Base-by-base conservation (phyloP, 129 eudicot genomes). In the Sambucus nigra region DNA sequence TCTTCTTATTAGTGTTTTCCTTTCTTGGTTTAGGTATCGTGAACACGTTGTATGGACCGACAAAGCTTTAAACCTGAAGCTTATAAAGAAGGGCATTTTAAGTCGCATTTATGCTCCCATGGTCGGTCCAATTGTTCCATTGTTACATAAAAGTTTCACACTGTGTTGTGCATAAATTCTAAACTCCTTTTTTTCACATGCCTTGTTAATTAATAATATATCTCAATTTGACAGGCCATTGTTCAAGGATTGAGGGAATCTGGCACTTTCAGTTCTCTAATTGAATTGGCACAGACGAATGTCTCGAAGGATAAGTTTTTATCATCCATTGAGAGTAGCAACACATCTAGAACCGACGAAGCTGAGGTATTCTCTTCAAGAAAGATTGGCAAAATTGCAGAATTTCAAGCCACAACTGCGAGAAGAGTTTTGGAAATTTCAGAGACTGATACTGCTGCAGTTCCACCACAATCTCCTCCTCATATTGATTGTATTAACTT, bases 31-130 rank as follows among this genome's bases (percentile, higher is more conserved):
- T 45, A 77, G 91, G 91, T 82, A 82, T 42, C 75, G 75, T 31
- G 91, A 82, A 42, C 91, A 77, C 53, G 79, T 82, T 55, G 91
- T 82, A 23, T 82, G 85, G 91, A 67, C 75, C 0, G 79, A 82
- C 42, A 58, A 73, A 53, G 47, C 57, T 56, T 47, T 82, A 51
- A 81, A 71, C 55, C 24, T 29, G 58, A 81, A 71, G 55, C 75
- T 81, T 14, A 5, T 74, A 41, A 77, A 67, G 71, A 70, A 70
- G 50, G 85, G 85, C 39, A 71, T 82, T 29, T 54, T 82, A 59
- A 68, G 79, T 65, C 91, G 85, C 57, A 77, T 82, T 56, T 65
- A 77, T 54, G 71, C 91, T 52, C 91, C 91, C 25, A 77, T 82
- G 91, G 91, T 77, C 19, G 60, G 67, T 59, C 38, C 24, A 21